phyloP scores from a whole-genome alignment of 2,329 filamentous ascomycete genomes.

The Hypocreales sp. region DNA sequence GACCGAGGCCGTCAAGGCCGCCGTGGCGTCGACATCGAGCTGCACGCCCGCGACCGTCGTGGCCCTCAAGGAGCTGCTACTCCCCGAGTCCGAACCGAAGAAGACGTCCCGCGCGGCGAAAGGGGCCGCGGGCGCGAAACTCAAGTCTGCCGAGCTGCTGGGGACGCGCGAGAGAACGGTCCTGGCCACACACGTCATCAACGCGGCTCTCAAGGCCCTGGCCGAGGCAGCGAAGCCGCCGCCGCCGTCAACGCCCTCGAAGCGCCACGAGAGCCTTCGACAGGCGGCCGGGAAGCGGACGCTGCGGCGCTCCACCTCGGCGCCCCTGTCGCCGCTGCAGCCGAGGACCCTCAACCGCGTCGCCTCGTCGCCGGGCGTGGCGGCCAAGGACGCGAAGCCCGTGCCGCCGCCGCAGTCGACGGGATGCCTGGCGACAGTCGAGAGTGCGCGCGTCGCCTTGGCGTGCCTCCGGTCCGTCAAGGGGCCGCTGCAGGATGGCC shows the following conservation, averaged over 20 bases:
- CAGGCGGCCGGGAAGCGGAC: slow-evolving; percentile 22
- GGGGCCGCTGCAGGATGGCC: slow-evolving; percentile 31
- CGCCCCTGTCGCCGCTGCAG: slow-evolving; percentile 45
- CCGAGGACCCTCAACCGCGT: slow-evolving; percentile 46
- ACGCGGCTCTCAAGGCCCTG: slow-evolving; percentile 51
- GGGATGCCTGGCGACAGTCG: slow-evolving; percentile 41
- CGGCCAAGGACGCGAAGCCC: slow-evolving; percentile 16
- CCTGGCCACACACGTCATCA: slow-evolving; percentile 60
- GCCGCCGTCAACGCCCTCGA: slow-evolving; percentile 14
- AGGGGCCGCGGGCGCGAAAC: slow-evolving; percentile 9
- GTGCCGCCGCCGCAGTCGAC: slow-evolving; percentile 17
- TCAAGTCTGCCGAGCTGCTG: slow-evolving; percentile 13
- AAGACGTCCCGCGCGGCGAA: slow-evolving; percentile 14
- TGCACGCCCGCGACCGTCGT: slow-evolving; percentile 36
- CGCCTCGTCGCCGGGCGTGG: slow-evolving; percentile 32
- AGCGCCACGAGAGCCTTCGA: slow-evolving; percentile 15
- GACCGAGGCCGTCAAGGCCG: slow-evolving; percentile 35
- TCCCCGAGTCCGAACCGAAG: slow-evolving; percentile 15
- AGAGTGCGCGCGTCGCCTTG: slow-evolving; percentile 57
- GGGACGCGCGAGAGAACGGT: slow-evolving; percentile 40
- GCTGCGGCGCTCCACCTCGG: slow-evolving; percentile 38
- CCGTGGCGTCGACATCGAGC: slow-evolving; percentile 34
- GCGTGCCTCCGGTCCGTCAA: slow-evolving; percentile 44
- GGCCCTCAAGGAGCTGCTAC: slow-evolving; percentile 29
- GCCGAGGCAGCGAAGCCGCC: slow-evolving; percentile 46